Evolutionary conservation across 345 rosid species (phyloP).

Genomic region (Populus nigra): DNA sequence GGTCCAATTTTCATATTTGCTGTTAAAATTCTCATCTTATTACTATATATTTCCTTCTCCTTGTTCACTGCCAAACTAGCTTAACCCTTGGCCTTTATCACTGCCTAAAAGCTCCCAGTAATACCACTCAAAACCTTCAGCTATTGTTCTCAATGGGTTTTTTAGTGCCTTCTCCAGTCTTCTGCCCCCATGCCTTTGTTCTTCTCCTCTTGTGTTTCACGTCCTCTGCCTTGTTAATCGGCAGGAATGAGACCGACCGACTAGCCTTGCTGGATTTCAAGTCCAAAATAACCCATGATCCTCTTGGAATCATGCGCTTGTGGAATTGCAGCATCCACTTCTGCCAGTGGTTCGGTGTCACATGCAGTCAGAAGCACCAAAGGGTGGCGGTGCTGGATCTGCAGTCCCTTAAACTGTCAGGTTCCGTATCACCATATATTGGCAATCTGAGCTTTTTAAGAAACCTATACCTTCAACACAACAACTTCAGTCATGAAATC

Average conservation of each 20-base stretch:
- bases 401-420: neutral
- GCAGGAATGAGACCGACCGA: constrained; percentile 5
- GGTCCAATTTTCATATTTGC: too few relatives aligned
- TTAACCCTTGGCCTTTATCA: too few relatives aligned
- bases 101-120: too few relatives aligned
- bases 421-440: constrained; percentile 2
- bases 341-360: constrained; percentile 11
- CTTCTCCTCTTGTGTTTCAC: neutral
- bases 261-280: constrained; percentile 12
- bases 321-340: constrained; percentile 6
- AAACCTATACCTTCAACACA: neutral
- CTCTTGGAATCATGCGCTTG: neutral
- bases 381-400: constrained; percentile 2
- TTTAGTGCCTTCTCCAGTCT: too few relatives aligned
- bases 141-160: too few relatives aligned
- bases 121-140: too few relatives aligned
- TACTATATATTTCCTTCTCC: too few relatives aligned
- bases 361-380: constrained; percentile 1
- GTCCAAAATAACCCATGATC: neutral
- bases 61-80: too few relatives aligned
- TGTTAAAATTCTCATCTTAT: too few relatives aligned
- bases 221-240: neutral
- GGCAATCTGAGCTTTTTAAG: constrained; percentile 12
- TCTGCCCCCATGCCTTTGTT: neutral
- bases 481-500: constrained; percentile 6